phyloP scores from a whole-genome alignment of 2,329 filamentous ascomycete species.

The Pyricularia pennisetigena region DNA sequence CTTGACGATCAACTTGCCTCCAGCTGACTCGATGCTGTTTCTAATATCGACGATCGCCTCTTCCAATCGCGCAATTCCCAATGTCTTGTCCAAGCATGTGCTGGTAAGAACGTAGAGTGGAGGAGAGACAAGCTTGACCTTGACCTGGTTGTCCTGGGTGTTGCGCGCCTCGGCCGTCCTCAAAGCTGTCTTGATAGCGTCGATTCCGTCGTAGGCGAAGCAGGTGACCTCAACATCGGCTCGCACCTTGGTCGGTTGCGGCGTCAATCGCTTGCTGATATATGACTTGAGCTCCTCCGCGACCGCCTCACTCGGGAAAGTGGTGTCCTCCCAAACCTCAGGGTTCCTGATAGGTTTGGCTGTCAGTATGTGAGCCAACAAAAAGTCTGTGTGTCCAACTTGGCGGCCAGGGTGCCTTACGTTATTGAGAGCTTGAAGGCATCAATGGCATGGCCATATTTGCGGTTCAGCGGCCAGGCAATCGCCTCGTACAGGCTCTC shows the following conservation, averaged over 20 bases:
- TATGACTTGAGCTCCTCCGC: slow-evolving; percentile 87
- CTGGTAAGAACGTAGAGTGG: slow-evolving; percentile 94
- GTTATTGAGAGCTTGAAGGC: slow-evolving; percentile 99
- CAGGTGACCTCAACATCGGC: slow-evolving; percentile 95
- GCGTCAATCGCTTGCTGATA: slow-evolving; percentile 93
- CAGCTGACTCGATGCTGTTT: slow-evolving; percentile 65
- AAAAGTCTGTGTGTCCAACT: background rate
- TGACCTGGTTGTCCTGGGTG: slow-evolving; percentile 87
- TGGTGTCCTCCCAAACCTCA: slow-evolving; percentile 89
- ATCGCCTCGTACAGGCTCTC: slow-evolving; percentile 90
- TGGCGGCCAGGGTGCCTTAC: slow-evolving; percentile 36
- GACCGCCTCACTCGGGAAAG: slow-evolving; percentile 77
- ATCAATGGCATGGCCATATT: slow-evolving; percentile 92
- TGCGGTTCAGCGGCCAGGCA: slow-evolving; percentile 95
- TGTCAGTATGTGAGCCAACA: background rate
- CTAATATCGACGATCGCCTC: slow-evolving; percentile 84
- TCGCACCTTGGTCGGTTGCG: slow-evolving; percentile 97
- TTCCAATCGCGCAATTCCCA: slow-evolving; percentile 76
- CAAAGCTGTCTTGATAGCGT: slow-evolving; percentile 90
- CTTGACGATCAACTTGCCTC: slow-evolving; percentile 79
- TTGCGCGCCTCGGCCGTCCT: slow-evolving; percentile 87
- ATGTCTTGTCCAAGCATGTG: slow-evolving; percentile 86
- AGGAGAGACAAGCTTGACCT: slow-evolving; percentile 96
- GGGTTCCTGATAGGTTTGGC: slow-evolving; percentile 55
- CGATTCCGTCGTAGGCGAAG: slow-evolving; percentile 95